Percentiles rank a stretch among this genome's conserved stretches.
Conservation (phyloP, 805 yeast species). For the Starmerella vitae region DNA sequence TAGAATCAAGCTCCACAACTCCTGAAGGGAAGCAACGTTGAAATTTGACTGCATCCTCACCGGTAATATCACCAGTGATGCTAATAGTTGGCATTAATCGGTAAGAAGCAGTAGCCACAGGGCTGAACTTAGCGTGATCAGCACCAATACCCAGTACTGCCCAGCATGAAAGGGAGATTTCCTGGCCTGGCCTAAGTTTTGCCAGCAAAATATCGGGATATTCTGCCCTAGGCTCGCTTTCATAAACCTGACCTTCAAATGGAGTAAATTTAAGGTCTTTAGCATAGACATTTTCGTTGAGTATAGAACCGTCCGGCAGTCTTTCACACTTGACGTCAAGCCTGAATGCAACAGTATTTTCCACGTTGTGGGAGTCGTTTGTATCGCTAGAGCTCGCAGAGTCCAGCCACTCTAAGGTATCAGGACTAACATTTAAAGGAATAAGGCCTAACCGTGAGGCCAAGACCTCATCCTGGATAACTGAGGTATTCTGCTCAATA, state of each 20-base stretch:
- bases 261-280: conserved; percentile 81
- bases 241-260: conserved; percentile 72
- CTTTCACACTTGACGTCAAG: conserved; percentile 73
- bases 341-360: conserved; percentile 74
- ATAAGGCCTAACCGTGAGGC: conserved; percentile 90
- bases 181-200: conserved; percentile 93
- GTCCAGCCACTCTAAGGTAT: conserved; percentile 61
- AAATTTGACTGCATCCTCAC: conserved; percentile 63
- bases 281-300: conserved; percentile 80
- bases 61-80: conserved; percentile 48
- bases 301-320: conserved; percentile 75
- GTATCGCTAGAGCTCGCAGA: conserved; percentile 2
- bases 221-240: conserved; percentile 42
- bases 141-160: conserved; percentile 84
- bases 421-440: conserved; percentile 87
- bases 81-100: conserved; percentile 76
- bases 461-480: conserved; percentile 91
- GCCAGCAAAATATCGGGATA: conserved; percentile 86
- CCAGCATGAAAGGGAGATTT: conserved; percentile 77
- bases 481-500: conserved; percentile 87
- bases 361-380: conserved; percentile 48
- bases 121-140: conserved; percentile 96
- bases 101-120: conserved; percentile 93
- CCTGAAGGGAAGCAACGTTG: conserved; percentile 89
- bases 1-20: conserved; percentile 62